phyloP scores from a whole-genome alignment of 2,329 filamentous ascomycete species.

The Zymoseptoria pseudotritici region DNA sequence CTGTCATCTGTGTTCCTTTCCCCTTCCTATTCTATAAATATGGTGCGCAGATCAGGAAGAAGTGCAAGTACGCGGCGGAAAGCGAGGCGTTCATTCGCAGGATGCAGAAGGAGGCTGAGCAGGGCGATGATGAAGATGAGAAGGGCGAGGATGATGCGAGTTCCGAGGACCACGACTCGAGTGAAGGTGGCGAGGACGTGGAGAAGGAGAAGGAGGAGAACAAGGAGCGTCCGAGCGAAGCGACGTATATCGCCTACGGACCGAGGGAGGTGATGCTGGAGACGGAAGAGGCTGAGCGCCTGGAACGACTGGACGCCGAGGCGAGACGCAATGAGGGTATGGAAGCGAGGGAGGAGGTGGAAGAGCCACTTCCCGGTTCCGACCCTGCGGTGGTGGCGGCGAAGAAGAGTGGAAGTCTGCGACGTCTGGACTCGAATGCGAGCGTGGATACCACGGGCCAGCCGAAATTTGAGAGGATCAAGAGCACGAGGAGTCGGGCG shows the following conservation, averaged over 20 bases:
- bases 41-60: slow-evolving; percentile 54
- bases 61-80: slow-evolving; percentile 63
- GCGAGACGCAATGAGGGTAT: not conserved
- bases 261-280: not conserved
- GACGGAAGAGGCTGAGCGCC: not conserved
- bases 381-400: not conserved
- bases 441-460: not conserved
- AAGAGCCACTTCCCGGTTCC: not conserved
- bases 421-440: not conserved
- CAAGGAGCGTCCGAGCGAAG: not conserved
- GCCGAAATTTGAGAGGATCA: not conserved
- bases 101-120: slow-evolving; percentile 29
- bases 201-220: not conserved
- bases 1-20: slow-evolving; percentile 63
- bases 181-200: not conserved
- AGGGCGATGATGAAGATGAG: slow-evolving; percentile 9
- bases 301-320: slow-evolving; percentile 1
- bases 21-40: slow-evolving; percentile 69
- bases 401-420: not conserved
- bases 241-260: not conserved
- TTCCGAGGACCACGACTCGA: not conserved
- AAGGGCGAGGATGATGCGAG: slow-evolving; percentile 6
- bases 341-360: not conserved
- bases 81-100: slow-evolving; percentile 53
- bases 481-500: not conserved